Percentiles rank a stretch among this genome's conserved stretches.
These are phyloP conservation scores for Athelia sp. DNA, from an alignment of 1,284 basidiomycete species.

Conservation along the genomic window DNA sequence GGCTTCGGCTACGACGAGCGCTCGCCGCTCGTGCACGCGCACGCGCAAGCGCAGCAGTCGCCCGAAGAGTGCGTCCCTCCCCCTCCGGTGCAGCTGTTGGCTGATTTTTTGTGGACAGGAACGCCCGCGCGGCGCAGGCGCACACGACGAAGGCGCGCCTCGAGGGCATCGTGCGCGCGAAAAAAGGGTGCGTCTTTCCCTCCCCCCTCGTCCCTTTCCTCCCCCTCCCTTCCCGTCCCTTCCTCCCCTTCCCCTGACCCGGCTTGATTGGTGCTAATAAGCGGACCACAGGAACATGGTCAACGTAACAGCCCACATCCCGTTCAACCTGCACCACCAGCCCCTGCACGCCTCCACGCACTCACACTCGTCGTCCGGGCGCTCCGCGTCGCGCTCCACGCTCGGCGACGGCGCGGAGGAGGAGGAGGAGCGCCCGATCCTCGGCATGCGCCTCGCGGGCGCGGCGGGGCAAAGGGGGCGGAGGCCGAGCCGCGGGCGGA, in stretches of 20 bases:
- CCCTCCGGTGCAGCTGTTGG: no score
- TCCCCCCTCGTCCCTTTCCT: not conserved
- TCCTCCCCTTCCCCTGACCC: slow-evolving; percentile 1
- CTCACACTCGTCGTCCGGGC: slow-evolving; percentile 24
- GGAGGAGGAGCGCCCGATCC: not conserved
- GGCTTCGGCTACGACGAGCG: no score
- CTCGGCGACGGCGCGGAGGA: not conserved
- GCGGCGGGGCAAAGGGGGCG: not conserved
- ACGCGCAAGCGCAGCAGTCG: no score
- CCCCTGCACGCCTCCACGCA: slow-evolving; percentile 32
- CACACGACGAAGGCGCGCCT: slow-evolving; percentile 50
- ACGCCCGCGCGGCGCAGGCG: slow-evolving; percentile 27
- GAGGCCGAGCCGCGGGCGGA: not conserved
- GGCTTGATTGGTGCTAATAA: slow-evolving; percentile 3
- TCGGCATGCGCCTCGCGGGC: not conserved
- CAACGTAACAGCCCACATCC: slow-evolving; percentile 56
- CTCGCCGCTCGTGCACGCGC: no score
- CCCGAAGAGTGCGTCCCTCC: no score
- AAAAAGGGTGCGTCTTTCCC: slow-evolving; percentile 51
- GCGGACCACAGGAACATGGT: slow-evolving; percentile 76
- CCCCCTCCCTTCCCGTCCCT: not conserved
- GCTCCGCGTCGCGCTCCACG: not conserved
- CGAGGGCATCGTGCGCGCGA: slow-evolving; percentile 52
- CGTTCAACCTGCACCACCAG: slow-evolving; percentile 61
- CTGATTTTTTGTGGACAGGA: no score